Percentiles rank a stretch among this genome's conserved stretches.
phyloP scores from a whole-genome alignment of 2,329 filamentous ascomycete genomes.

The Rhynchosporium graminicola region DNA sequence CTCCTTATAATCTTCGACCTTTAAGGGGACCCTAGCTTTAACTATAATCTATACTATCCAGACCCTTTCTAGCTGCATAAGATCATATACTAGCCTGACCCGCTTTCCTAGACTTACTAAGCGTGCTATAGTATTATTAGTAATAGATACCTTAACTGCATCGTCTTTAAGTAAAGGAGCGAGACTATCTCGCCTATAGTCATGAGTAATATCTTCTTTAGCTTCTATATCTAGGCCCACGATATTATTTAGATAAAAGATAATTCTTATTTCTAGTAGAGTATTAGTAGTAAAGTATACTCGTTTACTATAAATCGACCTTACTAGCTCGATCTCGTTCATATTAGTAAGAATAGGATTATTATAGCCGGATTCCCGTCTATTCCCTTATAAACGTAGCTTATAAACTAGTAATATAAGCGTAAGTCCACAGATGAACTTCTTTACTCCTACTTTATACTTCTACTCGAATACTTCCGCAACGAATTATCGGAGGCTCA shows the following conservation, averaged over 20 bases:
- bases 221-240: slow-evolving; percentile 74
- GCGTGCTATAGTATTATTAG: slow-evolving; percentile 25
- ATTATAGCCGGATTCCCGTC: slow-evolving; percentile 41
- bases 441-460: slow-evolving; percentile 75
- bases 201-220: slow-evolving; percentile 59
- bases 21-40: background rate
- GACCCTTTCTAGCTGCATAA: background rate
- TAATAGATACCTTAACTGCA: slow-evolving; percentile 49
- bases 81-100: slow-evolving; percentile 4
- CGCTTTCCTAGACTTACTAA: slow-evolving; percentile 30
- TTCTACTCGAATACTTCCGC: slow-evolving; percentile 85
- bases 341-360: slow-evolving; percentile 44
- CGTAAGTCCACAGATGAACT: slow-evolving; percentile 79
- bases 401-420: slow-evolving; percentile 72
- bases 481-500: slow-evolving; percentile 70
- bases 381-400: slow-evolving; percentile 47
- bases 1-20: slow-evolving; percentile 6
- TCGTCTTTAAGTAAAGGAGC: slow-evolving; percentile 65
- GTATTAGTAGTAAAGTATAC: slow-evolving; percentile 74
- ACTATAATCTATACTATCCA: background rate
- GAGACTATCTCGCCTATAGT: slow-evolving; percentile 53
- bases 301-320: slow-evolving; percentile 66
- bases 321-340: slow-evolving; percentile 57
- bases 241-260: slow-evolving; percentile 75
- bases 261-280: slow-evolving; percentile 74